A percentile compares a stretch with the other conserved stretches of the same genome.
Evolutionary conservation across 2,329 filamentous ascomycete genomes (phyloP).

Genomic region (Sarocladium strictum): DNA sequence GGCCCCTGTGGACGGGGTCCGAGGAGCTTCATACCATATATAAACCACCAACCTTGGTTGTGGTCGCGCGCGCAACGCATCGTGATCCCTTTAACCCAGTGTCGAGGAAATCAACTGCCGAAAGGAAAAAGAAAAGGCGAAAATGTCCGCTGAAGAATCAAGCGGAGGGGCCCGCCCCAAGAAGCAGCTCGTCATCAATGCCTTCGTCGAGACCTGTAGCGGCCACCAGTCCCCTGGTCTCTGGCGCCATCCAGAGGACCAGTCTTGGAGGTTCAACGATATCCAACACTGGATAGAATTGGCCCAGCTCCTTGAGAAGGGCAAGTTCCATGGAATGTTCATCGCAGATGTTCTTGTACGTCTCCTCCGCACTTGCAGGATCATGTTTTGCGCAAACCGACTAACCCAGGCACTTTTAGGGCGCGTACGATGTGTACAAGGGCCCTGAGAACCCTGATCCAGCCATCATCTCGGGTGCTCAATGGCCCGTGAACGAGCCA

Average conservation of each 20-base stretch:
- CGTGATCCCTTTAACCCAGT: background rate
- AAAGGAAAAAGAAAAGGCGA: background rate
- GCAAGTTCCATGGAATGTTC: conserved; percentile 51
- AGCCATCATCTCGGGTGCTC: conserved; percentile 55
- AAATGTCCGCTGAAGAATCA: background rate
- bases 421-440: conserved; percentile 65
- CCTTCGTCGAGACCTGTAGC: conserved; percentile 29
- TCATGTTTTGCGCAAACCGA: conserved; percentile 1
- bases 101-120: background rate
- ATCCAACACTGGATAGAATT: conserved; percentile 56
- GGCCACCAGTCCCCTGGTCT: conserved; percentile 41
- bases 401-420: conserved; percentile 20
- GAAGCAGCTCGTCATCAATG: conserved; percentile 36
- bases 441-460: conserved; percentile 45
- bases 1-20: background rate
- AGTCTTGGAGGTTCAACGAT: conserved; percentile 55
- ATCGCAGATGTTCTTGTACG: conserved; percentile 51
- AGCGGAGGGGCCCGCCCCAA: conserved; percentile 15
- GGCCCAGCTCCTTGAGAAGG: conserved; percentile 48
- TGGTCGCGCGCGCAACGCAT: background rate
- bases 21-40: background rate
- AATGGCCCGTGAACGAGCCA: conserved; percentile 69
- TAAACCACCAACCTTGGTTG: background rate
- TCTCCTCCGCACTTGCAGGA: background rate
- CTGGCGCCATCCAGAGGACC: conserved; percentile 58